phyloP scores from a whole-genome alignment of 2,329 filamentous ascomycete species.

The Calonectria crousiana region DNA sequence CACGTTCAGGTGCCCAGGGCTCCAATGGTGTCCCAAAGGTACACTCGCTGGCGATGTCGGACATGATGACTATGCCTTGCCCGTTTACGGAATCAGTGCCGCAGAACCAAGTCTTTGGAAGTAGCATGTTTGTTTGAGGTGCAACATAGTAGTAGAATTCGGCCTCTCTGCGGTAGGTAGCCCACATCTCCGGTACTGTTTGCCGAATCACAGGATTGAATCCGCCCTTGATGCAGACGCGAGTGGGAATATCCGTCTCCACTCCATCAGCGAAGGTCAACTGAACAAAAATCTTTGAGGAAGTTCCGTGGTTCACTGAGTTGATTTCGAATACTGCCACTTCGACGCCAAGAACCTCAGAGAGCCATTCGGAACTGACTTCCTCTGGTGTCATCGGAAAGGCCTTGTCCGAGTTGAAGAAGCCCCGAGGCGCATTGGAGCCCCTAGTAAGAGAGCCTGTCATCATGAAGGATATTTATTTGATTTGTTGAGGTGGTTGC shows the following conservation, averaged over 20 bases:
- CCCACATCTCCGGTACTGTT: slow-evolving; percentile 12
- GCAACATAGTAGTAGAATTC: slow-evolving; percentile 23
- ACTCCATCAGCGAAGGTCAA: slow-evolving; percentile 17
- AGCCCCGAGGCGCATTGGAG: neutral
- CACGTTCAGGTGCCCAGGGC: slow-evolving; percentile 15
- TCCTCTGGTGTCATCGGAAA: slow-evolving; percentile 21
- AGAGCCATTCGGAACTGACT: slow-evolving; percentile 18
- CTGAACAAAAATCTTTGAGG: slow-evolving; percentile 22
- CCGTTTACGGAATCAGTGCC: slow-evolving; percentile 24
- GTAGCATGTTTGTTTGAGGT: slow-evolving; percentile 15
- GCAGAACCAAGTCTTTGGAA: slow-evolving; percentile 22
- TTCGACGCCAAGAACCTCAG: slow-evolving; percentile 7
- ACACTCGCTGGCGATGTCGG: slow-evolving; percentile 15
- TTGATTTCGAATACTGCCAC: slow-evolving; percentile 6
- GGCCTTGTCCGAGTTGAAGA: slow-evolving; percentile 20
- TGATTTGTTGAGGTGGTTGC: neutral
- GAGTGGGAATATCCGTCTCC: slow-evolving; percentile 17
- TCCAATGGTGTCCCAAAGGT: slow-evolving; percentile 21
- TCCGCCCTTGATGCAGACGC: slow-evolving; percentile 24
- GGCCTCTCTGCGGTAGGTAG: slow-evolving; percentile 25
- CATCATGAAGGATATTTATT: neutral
- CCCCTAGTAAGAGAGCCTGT: slow-evolving; percentile 9
- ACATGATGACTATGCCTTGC: slow-evolving; percentile 26
- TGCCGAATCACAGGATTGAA: slow-evolving; percentile 14
- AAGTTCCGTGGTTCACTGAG: slow-evolving; percentile 10